phyloP scores from a whole-genome alignment of 768 basidiomycete species.

The Termitomyces sp. region DNA sequence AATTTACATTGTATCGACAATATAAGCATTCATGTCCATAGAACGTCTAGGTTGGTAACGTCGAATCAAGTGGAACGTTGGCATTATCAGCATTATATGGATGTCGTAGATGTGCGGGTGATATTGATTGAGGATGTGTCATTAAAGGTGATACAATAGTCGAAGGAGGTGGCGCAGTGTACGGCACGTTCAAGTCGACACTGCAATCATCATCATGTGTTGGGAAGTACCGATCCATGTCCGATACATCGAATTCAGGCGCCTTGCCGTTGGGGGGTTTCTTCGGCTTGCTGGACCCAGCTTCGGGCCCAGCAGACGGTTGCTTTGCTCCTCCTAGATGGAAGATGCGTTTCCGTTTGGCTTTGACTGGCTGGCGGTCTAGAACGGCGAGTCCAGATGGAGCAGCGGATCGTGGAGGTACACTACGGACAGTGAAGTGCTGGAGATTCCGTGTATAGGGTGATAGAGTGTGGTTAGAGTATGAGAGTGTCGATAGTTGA shows the following conservation, averaged over 20 bases:
- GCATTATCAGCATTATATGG: neutral
- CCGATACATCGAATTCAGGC: conserved; percentile 55
- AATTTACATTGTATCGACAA: conserved; percentile 3
- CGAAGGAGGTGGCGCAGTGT: neutral
- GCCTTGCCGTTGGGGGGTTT: neutral
- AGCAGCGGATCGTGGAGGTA: conserved; percentile 52
- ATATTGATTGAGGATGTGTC: neutral
- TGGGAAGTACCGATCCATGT: conserved; percentile 75
- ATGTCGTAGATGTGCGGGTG: conserved; percentile 3
- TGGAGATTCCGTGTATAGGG: conserved; percentile 89
- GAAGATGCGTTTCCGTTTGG: conserved; percentile 70
- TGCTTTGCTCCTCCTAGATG: conserved; percentile 43
- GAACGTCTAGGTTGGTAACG: neutral
- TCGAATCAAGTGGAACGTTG: neutral
- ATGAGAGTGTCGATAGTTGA: conserved; percentile 79
- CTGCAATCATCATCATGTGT: conserved; percentile 18
- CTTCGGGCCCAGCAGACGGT: neutral
- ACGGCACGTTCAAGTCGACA: neutral
- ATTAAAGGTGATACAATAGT: neutral
- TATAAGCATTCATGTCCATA: neutral
- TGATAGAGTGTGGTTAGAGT: conserved; percentile 90
- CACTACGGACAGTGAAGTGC: conserved; percentile 90
- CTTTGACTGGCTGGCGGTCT: conserved; percentile 60
- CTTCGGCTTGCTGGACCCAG: neutral
- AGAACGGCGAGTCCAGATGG: conserved; percentile 12